Percentiles rank a stretch among this genome's conserved stretches.
phyloP scores from a whole-genome alignment of 495 filamentous ascomycete genomes.

The Tuber aestivum region DNA sequence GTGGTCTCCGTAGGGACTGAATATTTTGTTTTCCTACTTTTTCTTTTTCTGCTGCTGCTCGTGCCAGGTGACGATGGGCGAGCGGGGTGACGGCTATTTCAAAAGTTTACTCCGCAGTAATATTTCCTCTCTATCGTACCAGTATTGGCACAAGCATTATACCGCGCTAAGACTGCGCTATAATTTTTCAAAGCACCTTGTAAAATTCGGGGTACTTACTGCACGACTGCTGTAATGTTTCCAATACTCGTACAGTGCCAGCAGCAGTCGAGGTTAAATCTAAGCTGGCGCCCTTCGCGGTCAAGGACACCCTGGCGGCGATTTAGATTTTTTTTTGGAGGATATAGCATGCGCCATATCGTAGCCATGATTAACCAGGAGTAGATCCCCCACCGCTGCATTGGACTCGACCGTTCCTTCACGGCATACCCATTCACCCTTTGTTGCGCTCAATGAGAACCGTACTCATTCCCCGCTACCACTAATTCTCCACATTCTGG shows the following conservation, averaged over 20 bases:
- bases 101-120: background rate
- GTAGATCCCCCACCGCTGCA: too few species aligned
- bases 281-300: background rate
- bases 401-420: background rate
- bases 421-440: background rate
- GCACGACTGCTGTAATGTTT: background rate
- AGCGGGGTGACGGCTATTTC: background rate
- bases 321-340: background rate
- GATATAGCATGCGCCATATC: background rate
- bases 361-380: background rate
- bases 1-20: background rate
- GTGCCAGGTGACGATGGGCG: background rate
- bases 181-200: constrained; percentile 5
- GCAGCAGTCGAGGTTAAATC: background rate
- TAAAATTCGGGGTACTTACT: constrained; percentile 1
- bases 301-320: background rate
- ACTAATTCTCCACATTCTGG: background rate
- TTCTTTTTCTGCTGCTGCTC: background rate
- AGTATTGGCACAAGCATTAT: background rate
- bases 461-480: background rate
- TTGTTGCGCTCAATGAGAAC: background rate
- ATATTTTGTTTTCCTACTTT: too few species aligned
- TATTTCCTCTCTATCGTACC: background rate
- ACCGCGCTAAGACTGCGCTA: background rate
- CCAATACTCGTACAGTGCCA: background rate